phyloP scores from a whole-genome alignment of 495 filamentous ascomycete species.

The Penicillium verhagenii region DNA sequence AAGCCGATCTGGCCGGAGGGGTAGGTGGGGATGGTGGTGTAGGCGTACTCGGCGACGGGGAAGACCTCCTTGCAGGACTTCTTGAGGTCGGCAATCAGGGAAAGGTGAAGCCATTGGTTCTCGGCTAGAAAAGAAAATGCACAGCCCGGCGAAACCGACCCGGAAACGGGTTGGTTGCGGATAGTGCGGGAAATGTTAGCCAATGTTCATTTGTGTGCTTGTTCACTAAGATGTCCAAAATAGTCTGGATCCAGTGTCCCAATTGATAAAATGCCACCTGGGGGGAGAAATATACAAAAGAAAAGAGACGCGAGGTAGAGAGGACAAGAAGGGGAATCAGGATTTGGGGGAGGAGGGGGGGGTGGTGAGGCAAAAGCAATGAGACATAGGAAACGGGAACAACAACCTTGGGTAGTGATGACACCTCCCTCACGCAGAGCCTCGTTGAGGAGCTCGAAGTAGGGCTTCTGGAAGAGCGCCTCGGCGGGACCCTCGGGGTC shows the following conservation, averaged over 20 bases:
- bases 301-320: neutral
- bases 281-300: neutral
- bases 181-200: conserved; percentile 33
- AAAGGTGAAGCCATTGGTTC: conserved; percentile 98
- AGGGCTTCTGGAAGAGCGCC: conserved; percentile 95
- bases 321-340: neutral
- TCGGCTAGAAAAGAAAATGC: conserved; percentile 62
- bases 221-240: neutral
- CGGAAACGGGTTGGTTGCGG: conserved; percentile 38
- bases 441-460: conserved; percentile 87
- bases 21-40: conserved; percentile 99
- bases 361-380: conserved; percentile 3
- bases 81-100: conserved; percentile 86
- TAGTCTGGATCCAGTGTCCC: neutral
- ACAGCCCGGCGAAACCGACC: conserved; percentile 37
- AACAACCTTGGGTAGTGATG: conserved; percentile 99
- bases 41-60: conserved; percentile 95
- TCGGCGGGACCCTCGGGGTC: conserved; percentile 97
- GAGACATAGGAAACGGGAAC: conserved; percentile 64
- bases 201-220: conserved; percentile 7
- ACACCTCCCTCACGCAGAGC: conserved; percentile 94
- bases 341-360: neutral
- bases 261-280: neutral
- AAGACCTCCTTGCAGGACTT: conserved; percentile 97
- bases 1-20: conserved; percentile 99